phyloP scores from a whole-genome alignment of 345 rosid genomes.

The Moringa oleifera region DNA sequence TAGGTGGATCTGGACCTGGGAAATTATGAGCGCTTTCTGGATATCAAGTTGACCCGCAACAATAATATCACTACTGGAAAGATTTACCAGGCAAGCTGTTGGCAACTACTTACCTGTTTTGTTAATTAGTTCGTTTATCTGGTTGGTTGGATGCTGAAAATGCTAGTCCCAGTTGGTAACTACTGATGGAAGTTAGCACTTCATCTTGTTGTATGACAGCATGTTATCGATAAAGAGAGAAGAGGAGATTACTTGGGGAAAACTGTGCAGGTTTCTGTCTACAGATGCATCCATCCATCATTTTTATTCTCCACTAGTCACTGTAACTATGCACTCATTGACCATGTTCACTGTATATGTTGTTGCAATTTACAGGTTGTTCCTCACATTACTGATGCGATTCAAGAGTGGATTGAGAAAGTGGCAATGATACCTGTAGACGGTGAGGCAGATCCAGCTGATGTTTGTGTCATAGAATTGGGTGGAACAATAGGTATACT shows the following conservation, averaged over 20 bases:
- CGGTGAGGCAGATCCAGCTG: constrained; percentile 79
- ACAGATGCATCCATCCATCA: not conserved
- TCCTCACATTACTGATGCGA: constrained; percentile 94
- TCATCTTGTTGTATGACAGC: constrained; percentile 31
- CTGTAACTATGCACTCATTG: not conserved
- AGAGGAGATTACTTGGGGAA: constrained; percentile 94
- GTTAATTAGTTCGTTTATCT: not conserved
- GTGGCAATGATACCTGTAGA: constrained; percentile 81
- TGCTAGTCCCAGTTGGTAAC: not conserved
- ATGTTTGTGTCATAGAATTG: constrained; percentile 96
- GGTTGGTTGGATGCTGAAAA: not conserved
- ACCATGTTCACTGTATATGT: not conserved
- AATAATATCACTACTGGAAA: constrained; percentile 95
- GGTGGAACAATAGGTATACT: constrained; percentile 92
- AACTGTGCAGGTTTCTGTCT: constrained; percentile 76
- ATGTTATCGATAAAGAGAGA: constrained; percentile 87
- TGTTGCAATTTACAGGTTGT: constrained; percentile 57
- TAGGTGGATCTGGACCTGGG: constrained; percentile 99
- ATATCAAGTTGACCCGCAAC: constrained; percentile 74
- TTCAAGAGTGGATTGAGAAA: constrained; percentile 97
- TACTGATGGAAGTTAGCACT: not conserved
- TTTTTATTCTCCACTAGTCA: not conserved
- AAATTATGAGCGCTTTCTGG: constrained; percentile 92
- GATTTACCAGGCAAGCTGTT: constrained; percentile 67
- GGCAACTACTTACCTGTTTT: not conserved